Conservation (phyloP, 768 basidiomycete genomes). For the Lentinula lateritia region DNA sequence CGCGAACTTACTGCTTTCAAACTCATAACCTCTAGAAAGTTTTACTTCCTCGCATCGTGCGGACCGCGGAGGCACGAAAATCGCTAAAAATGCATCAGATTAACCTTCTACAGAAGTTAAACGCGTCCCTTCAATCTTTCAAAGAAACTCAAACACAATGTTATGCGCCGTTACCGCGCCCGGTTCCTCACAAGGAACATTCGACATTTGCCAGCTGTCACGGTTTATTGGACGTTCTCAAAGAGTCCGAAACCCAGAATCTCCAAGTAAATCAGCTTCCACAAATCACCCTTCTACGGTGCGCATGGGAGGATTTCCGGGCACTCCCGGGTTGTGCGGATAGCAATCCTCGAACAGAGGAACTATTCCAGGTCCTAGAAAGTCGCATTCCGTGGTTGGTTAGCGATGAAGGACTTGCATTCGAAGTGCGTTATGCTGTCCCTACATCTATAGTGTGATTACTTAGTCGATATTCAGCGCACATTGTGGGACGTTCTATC, state of each 20-base stretch:
- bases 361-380: constrained; percentile 55
- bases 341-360: constrained; percentile 45
- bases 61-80: constrained; percentile 53
- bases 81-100: constrained; percentile 59
- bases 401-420: constrained; percentile 42
- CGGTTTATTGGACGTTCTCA: constrained; percentile 37
- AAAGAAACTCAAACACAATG: constrained; percentile 51
- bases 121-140: constrained; percentile 47
- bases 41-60: constrained; percentile 60
- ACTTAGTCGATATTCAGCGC: constrained; percentile 19
- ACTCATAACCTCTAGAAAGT: constrained; percentile 42
- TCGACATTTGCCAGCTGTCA: constrained; percentile 35
- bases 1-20: background rate
- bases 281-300: constrained; percentile 55
- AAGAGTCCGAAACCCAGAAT: constrained; percentile 20
- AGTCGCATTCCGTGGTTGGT: constrained; percentile 53
- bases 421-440: constrained; percentile 40
- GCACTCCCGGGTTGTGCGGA: constrained; percentile 25
- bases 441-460: background rate
- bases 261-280: constrained; percentile 32
- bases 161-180: constrained; percentile 52
- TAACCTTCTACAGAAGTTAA: constrained; percentile 47
- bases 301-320: constrained; percentile 47
- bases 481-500: constrained; percentile 60
- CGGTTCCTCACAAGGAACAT: constrained; percentile 45